phyloP scores from a whole-genome alignment of 768 basidiomycete species.

The Boletus subparvulus region DNA sequence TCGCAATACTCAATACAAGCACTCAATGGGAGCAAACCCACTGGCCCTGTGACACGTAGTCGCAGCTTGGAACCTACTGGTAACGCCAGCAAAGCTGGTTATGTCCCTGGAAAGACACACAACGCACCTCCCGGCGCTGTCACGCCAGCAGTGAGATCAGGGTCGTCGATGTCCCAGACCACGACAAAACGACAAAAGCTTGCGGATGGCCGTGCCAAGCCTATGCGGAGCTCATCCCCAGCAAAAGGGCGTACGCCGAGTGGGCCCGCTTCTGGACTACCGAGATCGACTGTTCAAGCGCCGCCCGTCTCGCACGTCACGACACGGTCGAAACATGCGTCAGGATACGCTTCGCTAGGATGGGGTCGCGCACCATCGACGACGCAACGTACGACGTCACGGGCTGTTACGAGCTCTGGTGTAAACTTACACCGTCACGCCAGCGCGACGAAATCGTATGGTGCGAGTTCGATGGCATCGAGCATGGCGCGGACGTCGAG shows the following conservation, averaged over 20 bases:
- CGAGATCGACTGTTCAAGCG: slow-evolving; percentile 8
- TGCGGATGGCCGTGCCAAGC: slow-evolving; percentile 37
- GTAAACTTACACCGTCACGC: slow-evolving; percentile 10
- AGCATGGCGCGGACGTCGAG: slow-evolving; percentile 13
- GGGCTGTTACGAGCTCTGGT: slow-evolving; percentile 15
- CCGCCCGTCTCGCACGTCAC: slow-evolving; percentile 15
- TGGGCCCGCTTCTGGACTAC: slow-evolving; percentile 13
- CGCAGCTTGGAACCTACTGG: slow-evolving; percentile 28
- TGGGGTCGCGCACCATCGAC: slow-evolving; percentile 39
- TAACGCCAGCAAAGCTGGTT: slow-evolving; percentile 19
- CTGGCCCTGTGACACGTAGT: slow-evolving; percentile 23
- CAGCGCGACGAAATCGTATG: slow-evolving; percentile 15
- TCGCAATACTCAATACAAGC: slow-evolving; percentile 35
- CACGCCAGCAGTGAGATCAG: slow-evolving; percentile 62
- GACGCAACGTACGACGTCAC: slow-evolving; percentile 28
- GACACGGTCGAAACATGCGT: slow-evolving; percentile 27
- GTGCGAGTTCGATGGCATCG: slow-evolving; percentile 8
- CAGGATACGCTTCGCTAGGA: slow-evolving; percentile 29
- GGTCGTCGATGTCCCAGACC: slow-evolving; percentile 39
- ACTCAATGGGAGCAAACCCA: slow-evolving; percentile 20
- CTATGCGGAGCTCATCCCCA: slow-evolving; percentile 25
- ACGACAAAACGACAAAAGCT: slow-evolving; percentile 66
- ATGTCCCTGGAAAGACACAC: slow-evolving; percentile 32
- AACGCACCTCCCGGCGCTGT: slow-evolving; percentile 37
- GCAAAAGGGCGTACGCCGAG: slow-evolving; percentile 31